Evolutionary conservation across 2,329 filamentous ascomycete genomes (phyloP), one percentile per base, ranked within the genome.

Genomic region (Lachnellula subtilissima): DNA sequence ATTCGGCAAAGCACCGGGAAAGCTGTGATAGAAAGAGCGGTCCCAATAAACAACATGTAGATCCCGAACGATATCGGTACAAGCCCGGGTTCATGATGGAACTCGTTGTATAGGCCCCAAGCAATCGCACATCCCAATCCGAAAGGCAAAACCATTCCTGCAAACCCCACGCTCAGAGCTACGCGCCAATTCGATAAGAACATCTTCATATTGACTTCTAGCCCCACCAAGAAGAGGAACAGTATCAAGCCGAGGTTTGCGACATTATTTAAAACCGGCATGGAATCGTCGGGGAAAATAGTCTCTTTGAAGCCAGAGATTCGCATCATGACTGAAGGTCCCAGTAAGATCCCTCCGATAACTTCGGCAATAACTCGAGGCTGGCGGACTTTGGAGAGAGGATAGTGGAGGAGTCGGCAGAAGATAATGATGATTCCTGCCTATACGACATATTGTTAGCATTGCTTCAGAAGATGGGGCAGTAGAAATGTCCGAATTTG

Each of bases 1-100:
- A 97, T 97, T 70, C 93, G 89, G 68, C 93, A 97, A 12, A 97
- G 82, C 0, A 97, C 93, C 0, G 93, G 93, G 65, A 97, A 87
- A 8, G 84, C 91, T 1, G 93, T 97, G 64, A 97, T 97, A 1
- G 91, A 89, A 72, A 97, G 86, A 0, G 93, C 93, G 52, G 96
- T 92, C 71, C 92, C 93, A 61, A 97, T 89, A 69, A 97, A 97
- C 23, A 91, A 78, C 72, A 85, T 77, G 62, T 82, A 88, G 2
- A 83, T 79, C 2, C 80, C 78, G 67, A 87, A 87, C 15, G 73
- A 71, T 50, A 88, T 83, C 0, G 75, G 76, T n/a, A 80, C 78
- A 8, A 78, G 78, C 4, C 76, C 78, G 0, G 75, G 68, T 32
- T 71, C 69, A 45, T 50, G 39, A 3, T 60, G 76, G 65, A 95